Evolutionary conservation across 2,329 filamentous ascomycete species (phyloP).

Genomic region (Sarocladiaceae sp.): DNA sequence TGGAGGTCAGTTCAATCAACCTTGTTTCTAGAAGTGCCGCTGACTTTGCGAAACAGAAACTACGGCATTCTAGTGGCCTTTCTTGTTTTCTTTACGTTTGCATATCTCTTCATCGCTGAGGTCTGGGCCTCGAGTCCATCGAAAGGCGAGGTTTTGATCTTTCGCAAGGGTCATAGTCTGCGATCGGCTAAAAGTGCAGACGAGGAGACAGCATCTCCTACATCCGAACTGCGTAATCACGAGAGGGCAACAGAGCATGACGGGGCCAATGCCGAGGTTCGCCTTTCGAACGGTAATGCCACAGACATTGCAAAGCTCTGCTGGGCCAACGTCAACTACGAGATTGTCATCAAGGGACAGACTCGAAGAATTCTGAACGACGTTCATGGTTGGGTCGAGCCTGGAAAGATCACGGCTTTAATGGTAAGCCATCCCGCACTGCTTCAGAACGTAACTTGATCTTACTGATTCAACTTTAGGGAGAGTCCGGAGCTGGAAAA

Average conservation of each 20-base stretch:
- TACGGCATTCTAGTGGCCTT: too few species aligned
- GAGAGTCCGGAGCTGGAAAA: conserved; percentile 28
- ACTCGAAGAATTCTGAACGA: conserved; percentile 70
- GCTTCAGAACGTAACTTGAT: too few species aligned
- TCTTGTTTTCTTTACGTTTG: conserved; percentile 50
- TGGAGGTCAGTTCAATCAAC: too few species aligned
- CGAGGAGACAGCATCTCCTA: conserved; percentile 37
- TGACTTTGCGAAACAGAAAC: too few species aligned
- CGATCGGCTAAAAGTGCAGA: conserved; percentile 53
- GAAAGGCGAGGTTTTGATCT: conserved; percentile 73
- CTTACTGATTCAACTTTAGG: too few species aligned
- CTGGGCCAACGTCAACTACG: conserved; percentile 74
- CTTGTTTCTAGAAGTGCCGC: too few species aligned
- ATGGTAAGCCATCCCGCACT: too few species aligned
- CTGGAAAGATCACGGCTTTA: conserved; percentile 77
- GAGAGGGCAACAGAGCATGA: conserved; percentile 43
- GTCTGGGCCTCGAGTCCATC: conserved; percentile 63
- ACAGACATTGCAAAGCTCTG: conserved; percentile 55
- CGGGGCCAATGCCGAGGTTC: conserved; percentile 8
- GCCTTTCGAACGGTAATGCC: conserved; percentile 27
- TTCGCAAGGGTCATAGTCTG: conserved; percentile 64
- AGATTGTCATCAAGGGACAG: conserved; percentile 69
- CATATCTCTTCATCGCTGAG: conserved; percentile 64
- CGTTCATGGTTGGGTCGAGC: conserved; percentile 86
- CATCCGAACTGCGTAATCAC: conserved; percentile 31